phyloP scores from a whole-genome alignment of 176 grass and related monocot genomes.

The Avena insularis region DNA sequence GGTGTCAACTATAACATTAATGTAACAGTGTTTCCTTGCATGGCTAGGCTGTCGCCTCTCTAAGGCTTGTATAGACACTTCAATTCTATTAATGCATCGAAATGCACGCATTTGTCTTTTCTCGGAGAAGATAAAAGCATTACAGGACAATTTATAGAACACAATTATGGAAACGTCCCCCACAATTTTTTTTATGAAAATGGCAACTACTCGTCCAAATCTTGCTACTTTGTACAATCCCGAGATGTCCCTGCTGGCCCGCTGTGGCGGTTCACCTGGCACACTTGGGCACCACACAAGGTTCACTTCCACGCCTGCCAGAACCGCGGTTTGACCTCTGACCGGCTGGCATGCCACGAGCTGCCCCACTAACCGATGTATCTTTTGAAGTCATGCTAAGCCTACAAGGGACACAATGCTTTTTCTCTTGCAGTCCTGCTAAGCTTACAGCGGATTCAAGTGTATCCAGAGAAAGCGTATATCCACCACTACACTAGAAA shows the following conservation, averaged over 20 bases:
- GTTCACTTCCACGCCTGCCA: background rate
- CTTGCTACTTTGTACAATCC: background rate
- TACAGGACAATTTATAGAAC: background rate
- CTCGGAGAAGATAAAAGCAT: background rate
- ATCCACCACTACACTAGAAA: background rate
- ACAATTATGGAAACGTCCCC: background rate
- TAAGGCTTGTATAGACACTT: background rate
- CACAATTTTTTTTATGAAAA: background rate
- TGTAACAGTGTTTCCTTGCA: background rate
- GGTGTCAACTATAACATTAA: background rate
- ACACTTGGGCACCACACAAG: background rate
- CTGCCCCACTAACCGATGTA: background rate
- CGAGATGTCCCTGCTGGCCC: background rate
- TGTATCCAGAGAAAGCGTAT: slow-evolving; percentile 17
- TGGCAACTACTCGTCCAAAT: background rate
- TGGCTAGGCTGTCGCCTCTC: background rate
- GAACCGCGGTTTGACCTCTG: background rate
- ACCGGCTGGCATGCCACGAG: background rate
- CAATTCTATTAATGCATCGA: background rate
- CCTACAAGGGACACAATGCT: background rate
- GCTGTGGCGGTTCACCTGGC: background rate
- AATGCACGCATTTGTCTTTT: background rate
- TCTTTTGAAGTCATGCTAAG: background rate
- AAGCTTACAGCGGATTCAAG: slow-evolving; percentile 15
- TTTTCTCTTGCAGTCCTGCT: background rate